Percentiles rank a stretch among this genome's conserved stretches.
phyloP scores from a whole-genome alignment of 1,139 yeast genomes.

The Hansenula sp. region DNA sequence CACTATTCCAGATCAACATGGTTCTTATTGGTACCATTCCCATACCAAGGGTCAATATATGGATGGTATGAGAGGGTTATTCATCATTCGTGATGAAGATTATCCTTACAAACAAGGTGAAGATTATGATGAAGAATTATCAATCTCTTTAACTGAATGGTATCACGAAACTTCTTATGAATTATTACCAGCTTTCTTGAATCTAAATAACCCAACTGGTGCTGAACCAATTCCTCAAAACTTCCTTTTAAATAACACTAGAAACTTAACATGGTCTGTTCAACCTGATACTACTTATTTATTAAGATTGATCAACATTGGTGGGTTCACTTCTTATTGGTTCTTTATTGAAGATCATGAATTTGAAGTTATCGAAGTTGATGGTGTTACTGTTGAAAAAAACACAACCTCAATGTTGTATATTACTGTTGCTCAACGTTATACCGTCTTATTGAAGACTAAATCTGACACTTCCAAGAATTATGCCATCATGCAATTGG shows the following conservation, averaged over 20 bases:
- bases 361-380: slow-evolving; percentile 78
- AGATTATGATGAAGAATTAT: slow-evolving; percentile 71
- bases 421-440: slow-evolving; percentile 76
- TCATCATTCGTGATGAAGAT: slow-evolving; percentile 61
- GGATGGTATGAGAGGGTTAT: slow-evolving; percentile 85
- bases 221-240: slow-evolving; percentile 94
- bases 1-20: slow-evolving; percentile 75
- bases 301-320: slow-evolving; percentile 73
- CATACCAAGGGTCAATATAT: slow-evolving; percentile 84
- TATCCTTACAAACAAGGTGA: slow-evolving; percentile 44
- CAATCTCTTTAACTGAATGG: slow-evolving; percentile 77
- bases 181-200: slow-evolving; percentile 55
- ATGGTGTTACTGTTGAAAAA: slow-evolving; percentile 73
- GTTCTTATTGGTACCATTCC: slow-evolving; percentile 95
- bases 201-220: slow-evolving; percentile 85
- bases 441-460: slow-evolving; percentile 68
- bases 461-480: slow-evolving; percentile 56
- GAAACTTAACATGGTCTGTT: slow-evolving; percentile 65
- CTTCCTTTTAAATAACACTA: slow-evolving; percentile 73
- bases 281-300: slow-evolving; percentile 79
- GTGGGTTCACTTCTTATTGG: slow-evolving; percentile 85
- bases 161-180: slow-evolving; percentile 62
- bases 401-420: slow-evolving; percentile 56
- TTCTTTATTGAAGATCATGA: slow-evolving; percentile 83
- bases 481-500: slow-evolving; percentile 72